A percentile compares a stretch with the other conserved stretches of the same genome.
phyloP scores from a whole-genome alignment of 805 yeast species.

The Candida sakaeoensis region DNA sequence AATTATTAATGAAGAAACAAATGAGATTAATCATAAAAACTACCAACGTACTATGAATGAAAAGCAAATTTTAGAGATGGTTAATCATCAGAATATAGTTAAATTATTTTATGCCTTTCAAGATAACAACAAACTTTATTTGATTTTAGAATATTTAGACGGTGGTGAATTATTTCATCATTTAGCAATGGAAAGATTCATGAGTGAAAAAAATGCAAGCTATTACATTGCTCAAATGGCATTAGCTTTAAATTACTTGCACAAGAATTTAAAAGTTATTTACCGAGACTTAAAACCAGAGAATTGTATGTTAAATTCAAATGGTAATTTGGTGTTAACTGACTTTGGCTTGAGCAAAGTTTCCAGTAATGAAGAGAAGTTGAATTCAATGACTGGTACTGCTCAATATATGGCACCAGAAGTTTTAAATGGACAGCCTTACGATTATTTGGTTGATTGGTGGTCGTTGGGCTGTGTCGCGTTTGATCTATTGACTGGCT shows the following conservation, averaged over 20 bases:
- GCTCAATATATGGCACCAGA: constrained; percentile 49
- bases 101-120: constrained; percentile 43
- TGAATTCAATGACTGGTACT: constrained; percentile 40
- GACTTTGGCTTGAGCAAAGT: constrained; percentile 44
- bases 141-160: constrained; percentile 41
- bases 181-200: constrained; percentile 21
- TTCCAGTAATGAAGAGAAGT: constrained; percentile 18
- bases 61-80: constrained; percentile 36
- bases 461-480: constrained; percentile 46
- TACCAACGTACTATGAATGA: constrained; percentile 40
- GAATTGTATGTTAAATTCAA: constrained; percentile 40
- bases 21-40: constrained; percentile 30
- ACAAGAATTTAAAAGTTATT: constrained; percentile 33
- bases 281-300: constrained; percentile 45
- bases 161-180: constrained; percentile 47
- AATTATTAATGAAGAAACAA: constrained; percentile 28
- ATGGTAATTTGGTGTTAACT: constrained; percentile 40
- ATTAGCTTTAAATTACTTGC: constrained; percentile 37
- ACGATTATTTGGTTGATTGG: constrained; percentile 44
- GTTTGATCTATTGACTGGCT: constrained; percentile 40
- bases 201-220: constrained; percentile 34
- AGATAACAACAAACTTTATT: constrained; percentile 40
- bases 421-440: constrained; percentile 37
- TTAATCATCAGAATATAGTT: constrained; percentile 43
- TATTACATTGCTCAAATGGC: constrained; percentile 43